Base-by-base conservation (phyloP, 345 rosid genomes). In the Punica granatum region DNA sequence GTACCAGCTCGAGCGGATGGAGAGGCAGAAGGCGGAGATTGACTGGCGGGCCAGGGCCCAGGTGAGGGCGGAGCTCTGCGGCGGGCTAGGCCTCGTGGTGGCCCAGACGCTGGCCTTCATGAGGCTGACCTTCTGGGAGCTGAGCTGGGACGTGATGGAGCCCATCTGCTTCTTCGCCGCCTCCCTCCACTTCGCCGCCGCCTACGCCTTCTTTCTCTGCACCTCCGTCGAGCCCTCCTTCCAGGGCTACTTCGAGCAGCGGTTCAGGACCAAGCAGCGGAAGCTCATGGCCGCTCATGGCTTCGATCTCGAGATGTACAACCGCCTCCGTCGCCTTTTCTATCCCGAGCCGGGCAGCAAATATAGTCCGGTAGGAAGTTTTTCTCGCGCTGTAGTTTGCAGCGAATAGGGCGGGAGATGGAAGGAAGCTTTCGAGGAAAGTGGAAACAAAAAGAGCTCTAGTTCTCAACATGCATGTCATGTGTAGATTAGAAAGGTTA, bases 91-190 rank as follows among this genome's bases (percentile, higher is more conserved):
- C 12, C 80, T 83, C 66, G 1, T 86, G 14, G 66, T 64, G 58
- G 73, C 67, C 14, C 96, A 93, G 74, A 90, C 92, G 0, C 73
- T 86, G 11, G 90, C 82, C 23, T 81, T 89, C 85, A 85, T 93
- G 91, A 86, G 97, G 81, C 88, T 93, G 9, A 93, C 97, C 12
- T 93, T 93, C 58, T 89, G 97, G 97, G 98, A 93, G 71, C 86
- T 90, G 7, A 83, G 86, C 18, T 93, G 96, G 98, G 97, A 93
- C 73, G 90, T 93, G 0, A 93, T 93, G 96, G 98, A 93, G 70
- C 98, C 97, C n/a, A 87, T 93, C 4, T 93, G 96, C 76, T 90
- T 90, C 85, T 90, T 87, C 33, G 80, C 77, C 54, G 81, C 93
- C 1, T 87, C 94, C 1, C 59, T 86, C 21, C 85, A 90, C 72